Evolutionary conservation across 2,329 filamentous ascomycete genomes (phyloP), one percentile per base, ranked within the genome.

Genomic region (Tricladium varicosporioides): DNA sequence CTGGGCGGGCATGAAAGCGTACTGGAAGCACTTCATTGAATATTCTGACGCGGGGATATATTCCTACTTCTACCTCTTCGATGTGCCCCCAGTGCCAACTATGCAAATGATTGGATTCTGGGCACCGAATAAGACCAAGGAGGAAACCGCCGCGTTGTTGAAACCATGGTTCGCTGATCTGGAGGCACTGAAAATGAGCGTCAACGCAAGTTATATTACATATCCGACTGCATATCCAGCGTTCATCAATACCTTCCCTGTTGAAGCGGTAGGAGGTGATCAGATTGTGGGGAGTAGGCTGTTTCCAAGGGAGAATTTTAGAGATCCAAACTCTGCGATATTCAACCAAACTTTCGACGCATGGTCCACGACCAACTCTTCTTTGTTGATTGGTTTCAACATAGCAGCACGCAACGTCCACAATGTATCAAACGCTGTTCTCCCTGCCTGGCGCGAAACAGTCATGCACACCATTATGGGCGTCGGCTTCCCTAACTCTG

Each of bases 1-100:
- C n/a, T 78, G 80, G 45, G 73, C 74, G 0, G 82, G 82, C 5
- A 70, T 83, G 5, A 78, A 79, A 16, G 76, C 78, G 2, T 82
- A 79, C 63, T 75, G 77, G 43, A 65, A 69, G 16, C 70, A 83
- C 36, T 72, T 74, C 1, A 70, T 71, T 0, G 76, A 75, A 0
- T 69, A 75, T 5, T 71, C 71, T 62, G 67, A 1, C 52, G 66
- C 32, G 64, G 71, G 42, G 44, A 75, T 61, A 7, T 63, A 65
- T 42, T 60, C 59, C 7, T 65, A 65, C 44, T 65, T 54, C 53
- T 60, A 58, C 18, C 62, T 63, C 45, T 45, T 3, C 18, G 70
- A 70, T 1, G 73, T 74, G 10, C 49, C 66, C 0, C 72, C 72
- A 3, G 51, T 54, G 0, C 67, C 71, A 10, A 63, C 71, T 1